Percentiles rank a stretch among this genome's conserved stretches.
phyloP scores from a whole-genome alignment of 2,329 filamentous ascomycete species.

The Clarireedia hainanense region DNA sequence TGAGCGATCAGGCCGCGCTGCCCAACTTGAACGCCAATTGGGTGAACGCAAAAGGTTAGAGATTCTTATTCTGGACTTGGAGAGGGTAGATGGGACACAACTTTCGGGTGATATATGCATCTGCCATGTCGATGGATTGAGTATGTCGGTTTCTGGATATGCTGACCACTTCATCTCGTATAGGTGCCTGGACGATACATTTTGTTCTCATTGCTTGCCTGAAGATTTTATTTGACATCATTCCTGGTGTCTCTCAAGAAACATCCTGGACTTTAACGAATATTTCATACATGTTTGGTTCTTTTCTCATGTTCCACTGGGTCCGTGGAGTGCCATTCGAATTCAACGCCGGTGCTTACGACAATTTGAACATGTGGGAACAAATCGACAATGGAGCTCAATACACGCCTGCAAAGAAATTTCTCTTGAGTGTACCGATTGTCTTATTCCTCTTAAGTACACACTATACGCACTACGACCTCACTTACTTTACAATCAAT shows the following conservation, averaged over 20 bases:
- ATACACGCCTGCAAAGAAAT: slow-evolving; percentile 98
- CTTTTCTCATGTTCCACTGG: slow-evolving; percentile 99
- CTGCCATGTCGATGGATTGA: neutral
- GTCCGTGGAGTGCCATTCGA: slow-evolving; percentile 97
- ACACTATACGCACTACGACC: slow-evolving; percentile 96
- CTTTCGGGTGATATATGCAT: neutral
- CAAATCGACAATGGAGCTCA: slow-evolving; percentile 99
- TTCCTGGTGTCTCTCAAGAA: slow-evolving; percentile 93
- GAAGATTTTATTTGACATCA: slow-evolving; percentile 95
- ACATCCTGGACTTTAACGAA: slow-evolving; percentile 98
- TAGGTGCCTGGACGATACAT: slow-evolving; percentile 97
- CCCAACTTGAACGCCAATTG: slow-evolving; percentile 97
- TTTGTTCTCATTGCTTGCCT: slow-evolving; percentile 83
- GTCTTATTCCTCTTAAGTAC: slow-evolving; percentile 93
- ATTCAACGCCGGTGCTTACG: slow-evolving; percentile 96
- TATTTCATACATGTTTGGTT: slow-evolving; percentile 97
- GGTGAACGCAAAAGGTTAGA: slow-evolving; percentile 96
- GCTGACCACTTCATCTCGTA: slow-evolving; percentile 32
- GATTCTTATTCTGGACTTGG: slow-evolving; percentile 1
- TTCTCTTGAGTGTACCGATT: slow-evolving; percentile 89
- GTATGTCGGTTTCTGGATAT: slow-evolving; percentile 3
- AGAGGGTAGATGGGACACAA: neutral
- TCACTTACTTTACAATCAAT: slow-evolving; percentile 96
- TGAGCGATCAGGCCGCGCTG: slow-evolving; percentile 89
- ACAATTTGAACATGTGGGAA: slow-evolving; percentile 99